A percentile compares a stretch with the other conserved stretches of the same genome.
phyloP scores from a whole-genome alignment of 2,329 filamentous ascomycete genomes.

The Coniochaeta sp. region DNA sequence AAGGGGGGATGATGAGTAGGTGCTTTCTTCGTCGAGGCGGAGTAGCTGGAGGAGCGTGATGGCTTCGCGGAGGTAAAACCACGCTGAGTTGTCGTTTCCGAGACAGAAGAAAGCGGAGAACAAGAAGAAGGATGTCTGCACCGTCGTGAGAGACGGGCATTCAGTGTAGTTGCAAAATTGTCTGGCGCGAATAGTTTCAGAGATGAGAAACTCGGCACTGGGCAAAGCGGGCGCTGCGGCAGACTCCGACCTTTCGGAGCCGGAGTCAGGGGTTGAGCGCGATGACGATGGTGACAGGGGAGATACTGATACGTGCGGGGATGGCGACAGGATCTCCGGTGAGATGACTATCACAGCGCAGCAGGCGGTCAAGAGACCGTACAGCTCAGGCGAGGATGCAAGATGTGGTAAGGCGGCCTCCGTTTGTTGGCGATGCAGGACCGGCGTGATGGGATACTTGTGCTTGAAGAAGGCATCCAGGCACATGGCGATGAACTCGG shows the following conservation, averaged over 20 bases:
- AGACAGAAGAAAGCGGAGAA: conserved; percentile 20
- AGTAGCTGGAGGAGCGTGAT: conserved; percentile 20
- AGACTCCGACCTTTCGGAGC: neutral
- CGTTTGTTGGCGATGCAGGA: conserved; percentile 16
- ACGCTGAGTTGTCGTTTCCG: conserved; percentile 23
- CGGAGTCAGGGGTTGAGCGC: too few species aligned
- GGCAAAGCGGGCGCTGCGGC: conserved; percentile 9
- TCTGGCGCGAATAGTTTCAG: conserved; percentile 18
- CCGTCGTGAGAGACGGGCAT: conserved; percentile 16
- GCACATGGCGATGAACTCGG: conserved; percentile 14
- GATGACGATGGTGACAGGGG: neutral
- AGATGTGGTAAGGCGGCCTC: conserved; percentile 9
- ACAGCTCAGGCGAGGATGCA: conserved; percentile 12
- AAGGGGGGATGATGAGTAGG: conserved; percentile 8
- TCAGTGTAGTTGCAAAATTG: conserved; percentile 16
- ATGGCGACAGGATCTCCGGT: conserved; percentile 15
- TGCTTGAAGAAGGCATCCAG: conserved; percentile 23
- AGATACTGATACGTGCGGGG: neutral
- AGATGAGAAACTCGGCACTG: conserved; percentile 15
- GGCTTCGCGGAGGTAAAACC: conserved; percentile 22
- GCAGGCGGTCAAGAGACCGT: conserved; percentile 18
- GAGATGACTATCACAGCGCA: conserved; percentile 20
- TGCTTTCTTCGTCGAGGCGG: conserved; percentile 19
- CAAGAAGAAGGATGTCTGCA: conserved; percentile 24
- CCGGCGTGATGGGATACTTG: conserved; percentile 25